Percentiles rank a stretch among this genome's conserved stretches.
phyloP scores from a whole-genome alignment of 768 basidiomycete genomes.

The Cytidiella melzeri region DNA sequence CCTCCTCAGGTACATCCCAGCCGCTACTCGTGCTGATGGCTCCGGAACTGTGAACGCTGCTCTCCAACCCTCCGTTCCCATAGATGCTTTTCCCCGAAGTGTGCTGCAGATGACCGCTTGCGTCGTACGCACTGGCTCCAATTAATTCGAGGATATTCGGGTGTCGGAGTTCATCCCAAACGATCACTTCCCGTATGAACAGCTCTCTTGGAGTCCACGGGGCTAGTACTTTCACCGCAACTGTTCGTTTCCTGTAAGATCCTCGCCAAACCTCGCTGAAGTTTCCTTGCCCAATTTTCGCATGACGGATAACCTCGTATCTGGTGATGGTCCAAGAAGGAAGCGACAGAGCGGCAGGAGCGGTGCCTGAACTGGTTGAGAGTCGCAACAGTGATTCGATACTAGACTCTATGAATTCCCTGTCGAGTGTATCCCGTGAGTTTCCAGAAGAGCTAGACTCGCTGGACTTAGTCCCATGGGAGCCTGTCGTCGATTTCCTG shows the following conservation, averaged over 20 bases:
- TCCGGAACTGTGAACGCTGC: neutral
- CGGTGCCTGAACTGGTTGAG: constrained; percentile 29
- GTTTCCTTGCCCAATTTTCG: constrained; percentile 65
- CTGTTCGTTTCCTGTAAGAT: constrained; percentile 56
- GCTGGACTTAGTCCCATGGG: neutral
- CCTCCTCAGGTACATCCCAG: neutral
- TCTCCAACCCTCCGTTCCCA: neutral
- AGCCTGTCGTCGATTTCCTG: constrained; percentile 3
- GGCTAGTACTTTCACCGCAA: constrained; percentile 70
- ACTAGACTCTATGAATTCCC: constrained; percentile 65
- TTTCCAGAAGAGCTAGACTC: constrained; percentile 10
- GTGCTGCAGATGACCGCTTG: neutral
- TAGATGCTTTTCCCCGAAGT: neutral
- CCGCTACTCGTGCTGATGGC: neutral
- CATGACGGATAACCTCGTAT: constrained; percentile 70
- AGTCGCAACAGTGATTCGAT: constrained; percentile 66
- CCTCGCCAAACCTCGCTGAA: constrained; percentile 80
- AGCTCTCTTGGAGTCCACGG: constrained; percentile 53
- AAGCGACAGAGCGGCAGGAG: constrained; percentile 23
- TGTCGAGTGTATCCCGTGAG: constrained; percentile 48
- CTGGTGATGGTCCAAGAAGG: constrained; percentile 79
- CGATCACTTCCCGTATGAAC: constrained; percentile 62
- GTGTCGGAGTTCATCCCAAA: constrained; percentile 68
- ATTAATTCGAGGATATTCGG: constrained; percentile 66
- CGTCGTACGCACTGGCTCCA: constrained; percentile 77